A percentile compares a stretch with the other conserved stretches of the same genome.
Evolutionary conservation across 2,329 filamentous ascomycete genomes (phyloP).

Genomic region (Cladosporium sphaerospermum): DNA sequence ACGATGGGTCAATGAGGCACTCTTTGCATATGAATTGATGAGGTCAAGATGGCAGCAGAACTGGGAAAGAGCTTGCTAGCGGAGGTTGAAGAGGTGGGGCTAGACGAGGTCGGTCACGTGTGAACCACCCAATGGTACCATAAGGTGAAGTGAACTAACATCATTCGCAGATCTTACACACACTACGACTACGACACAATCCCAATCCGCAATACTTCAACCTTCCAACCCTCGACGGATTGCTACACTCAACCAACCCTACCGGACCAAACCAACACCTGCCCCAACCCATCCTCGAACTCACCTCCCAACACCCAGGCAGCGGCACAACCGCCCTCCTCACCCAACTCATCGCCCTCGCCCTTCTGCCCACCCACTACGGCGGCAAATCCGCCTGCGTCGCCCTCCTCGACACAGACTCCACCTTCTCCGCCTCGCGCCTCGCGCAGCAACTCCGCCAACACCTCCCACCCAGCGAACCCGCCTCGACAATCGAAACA

Average conservation of each 20-base stretch:
- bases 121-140: background rate
- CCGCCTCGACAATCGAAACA: slow-evolving; percentile 3
- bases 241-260: slow-evolving; percentile 22
- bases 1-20: background rate
- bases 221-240: slow-evolving; percentile 41
- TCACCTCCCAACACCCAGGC: slow-evolving; percentile 46
- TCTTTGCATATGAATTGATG: background rate
- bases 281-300: slow-evolving; percentile 43
- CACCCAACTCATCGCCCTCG: slow-evolving; percentile 48
- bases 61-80: slow-evolving; percentile 50
- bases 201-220: slow-evolving; percentile 30
- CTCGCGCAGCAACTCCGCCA: slow-evolving; percentile 36
- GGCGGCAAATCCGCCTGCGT: slow-evolving; percentile 45
- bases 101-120: slow-evolving; percentile 43
- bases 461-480: slow-evolving; percentile 18
- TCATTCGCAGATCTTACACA: slow-evolving; percentile 34
- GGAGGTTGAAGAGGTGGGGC: slow-evolving; percentile 43
- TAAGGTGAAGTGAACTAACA: slow-evolving; percentile 10
- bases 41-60: slow-evolving; percentile 33
- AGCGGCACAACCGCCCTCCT: slow-evolving; percentile 55
- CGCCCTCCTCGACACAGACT: slow-evolving; percentile 52
- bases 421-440: slow-evolving; percentile 46
- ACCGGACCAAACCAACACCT: slow-evolving; percentile 10
- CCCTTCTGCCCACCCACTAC: slow-evolving; percentile 44
- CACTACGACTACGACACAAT: slow-evolving; percentile 27